Percentiles rank a stretch among this genome's conserved stretches.
Conservation (phyloP, 1,139 yeast genomes). For the Barnettozyma hawaiiensis region DNA sequence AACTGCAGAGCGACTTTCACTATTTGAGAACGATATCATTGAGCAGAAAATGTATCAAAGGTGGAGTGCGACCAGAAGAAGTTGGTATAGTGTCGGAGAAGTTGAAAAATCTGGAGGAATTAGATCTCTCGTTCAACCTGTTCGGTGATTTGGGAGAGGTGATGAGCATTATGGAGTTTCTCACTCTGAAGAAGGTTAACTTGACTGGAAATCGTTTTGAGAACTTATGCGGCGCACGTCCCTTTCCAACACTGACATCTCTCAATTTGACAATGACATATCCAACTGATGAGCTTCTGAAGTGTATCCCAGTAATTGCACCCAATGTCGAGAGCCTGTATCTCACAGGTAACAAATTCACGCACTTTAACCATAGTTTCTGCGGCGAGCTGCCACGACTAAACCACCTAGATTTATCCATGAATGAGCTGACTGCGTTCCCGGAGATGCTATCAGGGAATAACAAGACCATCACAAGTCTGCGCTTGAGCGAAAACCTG, state of each 20-base stretch:
- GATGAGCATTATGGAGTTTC: conserved; percentile 31
- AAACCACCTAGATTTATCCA: conserved; percentile 39
- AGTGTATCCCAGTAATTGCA: conserved; percentile 33
- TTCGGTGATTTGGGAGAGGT: conserved; percentile 39
- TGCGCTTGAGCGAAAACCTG: conserved; percentile 24
- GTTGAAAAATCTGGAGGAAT: conserved; percentile 28
- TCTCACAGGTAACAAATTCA: conserved; percentile 41
- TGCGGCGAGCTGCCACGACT: conserved; percentile 18
- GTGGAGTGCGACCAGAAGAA: conserved; percentile 10
- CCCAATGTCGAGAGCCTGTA: conserved; percentile 40
- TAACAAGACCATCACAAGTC: conserved; percentile 9
- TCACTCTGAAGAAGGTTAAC: conserved; percentile 40
- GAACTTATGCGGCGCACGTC: background rate
- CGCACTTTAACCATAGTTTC: background rate
- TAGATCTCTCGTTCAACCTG: conserved; percentile 64
- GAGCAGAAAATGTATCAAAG: conserved; percentile 33
- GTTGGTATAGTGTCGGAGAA: conserved; percentile 1
- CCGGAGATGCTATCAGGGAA: conserved; percentile 8
- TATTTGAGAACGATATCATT: conserved; percentile 47
- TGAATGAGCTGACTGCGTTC: conserved; percentile 32
- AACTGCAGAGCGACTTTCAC: conserved; percentile 41
- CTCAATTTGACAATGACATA: conserved; percentile 31
- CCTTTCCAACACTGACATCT: conserved; percentile 18
- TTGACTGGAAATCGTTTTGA: conserved; percentile 60
- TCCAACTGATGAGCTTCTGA: conserved; percentile 23